These are phyloP conservation scores for Lagenidium sp. DNA, from an alignment of 352 stramenopile species.

Conservation along the genomic window DNA sequence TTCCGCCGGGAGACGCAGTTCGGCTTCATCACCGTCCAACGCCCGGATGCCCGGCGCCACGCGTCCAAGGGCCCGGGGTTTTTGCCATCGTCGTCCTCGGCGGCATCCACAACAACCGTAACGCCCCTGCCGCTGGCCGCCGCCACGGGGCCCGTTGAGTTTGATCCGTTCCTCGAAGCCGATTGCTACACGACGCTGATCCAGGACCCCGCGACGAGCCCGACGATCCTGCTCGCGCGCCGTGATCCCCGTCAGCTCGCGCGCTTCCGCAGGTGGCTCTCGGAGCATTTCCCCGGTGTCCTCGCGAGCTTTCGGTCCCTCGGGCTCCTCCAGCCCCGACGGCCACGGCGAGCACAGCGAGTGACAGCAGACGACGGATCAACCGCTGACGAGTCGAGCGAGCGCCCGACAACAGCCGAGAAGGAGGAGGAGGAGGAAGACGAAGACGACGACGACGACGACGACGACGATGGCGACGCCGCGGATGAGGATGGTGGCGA, in stretches of 20 bases:
- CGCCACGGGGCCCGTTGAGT: conserved; percentile 20
- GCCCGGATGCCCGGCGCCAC: too few relatives aligned
- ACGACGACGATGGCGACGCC: background rate
- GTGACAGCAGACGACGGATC: background rate
- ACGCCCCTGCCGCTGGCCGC: background rate
- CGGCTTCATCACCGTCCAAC: too few relatives aligned
- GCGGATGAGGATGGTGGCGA: background rate
- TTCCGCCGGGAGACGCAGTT: too few relatives aligned
- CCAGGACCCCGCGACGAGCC: conserved; percentile 11
- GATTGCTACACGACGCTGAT: conserved; percentile 23
- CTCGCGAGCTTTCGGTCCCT: conserved; percentile 2
- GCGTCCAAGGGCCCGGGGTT: too few relatives aligned
- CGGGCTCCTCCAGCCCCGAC: conserved; percentile 8
- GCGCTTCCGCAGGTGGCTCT: conserved; percentile 23
- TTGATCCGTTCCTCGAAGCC: conserved; percentile 30
- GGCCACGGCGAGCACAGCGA: too few relatives aligned
- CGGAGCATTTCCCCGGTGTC: conserved; percentile 22
- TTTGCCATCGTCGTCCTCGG: too few relatives aligned
- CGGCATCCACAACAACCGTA: background rate
- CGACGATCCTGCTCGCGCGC: conserved; percentile 2
- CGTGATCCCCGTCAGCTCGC: conserved; percentile 11
- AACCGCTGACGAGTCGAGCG: background rate
- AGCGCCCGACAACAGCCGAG: background rate
- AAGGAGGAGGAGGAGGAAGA: background rate
- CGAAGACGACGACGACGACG: background rate